A percentile compares a stretch with the other conserved stretches of the same genome.
Evolutionary conservation across 768 basidiomycete genomes (phyloP).

Genomic region (Naganishia onofrii): DNA sequence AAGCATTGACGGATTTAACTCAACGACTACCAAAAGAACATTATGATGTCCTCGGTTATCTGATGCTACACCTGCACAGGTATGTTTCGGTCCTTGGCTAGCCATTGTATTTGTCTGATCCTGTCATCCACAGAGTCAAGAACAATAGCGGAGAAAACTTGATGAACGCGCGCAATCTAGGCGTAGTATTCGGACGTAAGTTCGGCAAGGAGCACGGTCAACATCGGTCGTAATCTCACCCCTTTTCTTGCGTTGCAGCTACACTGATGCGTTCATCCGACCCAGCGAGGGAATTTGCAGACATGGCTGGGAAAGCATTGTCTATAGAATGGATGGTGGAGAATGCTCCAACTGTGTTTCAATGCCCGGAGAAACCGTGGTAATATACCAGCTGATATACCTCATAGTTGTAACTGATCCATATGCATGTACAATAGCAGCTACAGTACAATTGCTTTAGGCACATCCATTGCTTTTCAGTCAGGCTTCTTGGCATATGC

Average conservation of each 20-base stretch:
- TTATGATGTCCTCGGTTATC: constrained; percentile 72
- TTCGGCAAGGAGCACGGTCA: constrained; percentile 38
- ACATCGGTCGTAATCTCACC: constrained; percentile 17
- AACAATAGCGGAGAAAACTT: constrained; percentile 70
- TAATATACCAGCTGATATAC: constrained; percentile 8
- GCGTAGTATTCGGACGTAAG: constrained; percentile 97
- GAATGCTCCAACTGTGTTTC: constrained; percentile 54
- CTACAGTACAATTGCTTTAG: too few species aligned
- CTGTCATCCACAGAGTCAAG: constrained; percentile 57
- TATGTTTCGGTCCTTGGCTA: constrained; percentile 53
- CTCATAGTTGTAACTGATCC: constrained; percentile 9
- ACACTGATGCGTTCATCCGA: constrained; percentile 89
- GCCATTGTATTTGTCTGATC: not conserved
- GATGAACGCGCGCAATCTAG: constrained; percentile 92
- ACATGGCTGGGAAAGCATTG: constrained; percentile 92
- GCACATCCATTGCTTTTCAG: too few species aligned
- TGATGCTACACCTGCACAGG: constrained; percentile 87
- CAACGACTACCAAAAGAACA: constrained; percentile 79
- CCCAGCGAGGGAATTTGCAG: constrained; percentile 83
- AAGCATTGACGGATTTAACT: constrained; percentile 66
- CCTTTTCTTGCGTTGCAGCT: constrained; percentile 57
- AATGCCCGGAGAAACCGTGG: not conserved
- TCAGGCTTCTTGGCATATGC: too few species aligned
- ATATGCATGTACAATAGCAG: too few species aligned
- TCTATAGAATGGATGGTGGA: constrained; percentile 93